Conservation (phyloP, 73 alveolate species). For the Effrenium voratum region DNA sequence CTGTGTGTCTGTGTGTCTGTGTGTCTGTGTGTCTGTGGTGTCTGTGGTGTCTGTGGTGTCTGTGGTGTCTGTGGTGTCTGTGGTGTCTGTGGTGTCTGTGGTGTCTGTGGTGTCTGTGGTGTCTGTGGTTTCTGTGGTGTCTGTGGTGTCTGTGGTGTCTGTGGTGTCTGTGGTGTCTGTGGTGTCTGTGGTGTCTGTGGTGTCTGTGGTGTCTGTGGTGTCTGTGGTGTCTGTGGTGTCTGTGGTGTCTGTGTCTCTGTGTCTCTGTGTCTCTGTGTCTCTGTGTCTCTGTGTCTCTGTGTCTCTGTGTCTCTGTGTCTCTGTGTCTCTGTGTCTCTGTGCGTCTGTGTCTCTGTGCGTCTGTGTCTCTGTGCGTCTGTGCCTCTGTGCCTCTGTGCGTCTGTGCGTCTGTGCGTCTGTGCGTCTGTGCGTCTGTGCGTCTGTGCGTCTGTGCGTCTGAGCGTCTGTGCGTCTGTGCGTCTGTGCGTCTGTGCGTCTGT, state of each 20-base stretch:
- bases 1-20: no score
- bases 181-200: no score
- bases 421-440: not conserved
- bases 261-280: not conserved
- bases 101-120: no score
- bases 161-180: no score
- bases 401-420: not conserved
- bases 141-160: no score
- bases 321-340: not conserved
- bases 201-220: no score
- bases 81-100: no score
- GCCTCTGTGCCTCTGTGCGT: not conserved
- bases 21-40: no score
- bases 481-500: not conserved
- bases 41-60: no score
- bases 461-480: not conserved
- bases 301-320: not conserved
- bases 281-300: not conserved
- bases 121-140: no score
- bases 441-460: not conserved
- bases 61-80: no score
- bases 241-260: not conserved
- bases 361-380: not conserved
- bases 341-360: not conserved
- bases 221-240: no score